These are phyloP conservation scores for Heliamphora pulchella DNA, from an alignment of 179 eudicot genomes.

Conservation along the genomic window DNA sequence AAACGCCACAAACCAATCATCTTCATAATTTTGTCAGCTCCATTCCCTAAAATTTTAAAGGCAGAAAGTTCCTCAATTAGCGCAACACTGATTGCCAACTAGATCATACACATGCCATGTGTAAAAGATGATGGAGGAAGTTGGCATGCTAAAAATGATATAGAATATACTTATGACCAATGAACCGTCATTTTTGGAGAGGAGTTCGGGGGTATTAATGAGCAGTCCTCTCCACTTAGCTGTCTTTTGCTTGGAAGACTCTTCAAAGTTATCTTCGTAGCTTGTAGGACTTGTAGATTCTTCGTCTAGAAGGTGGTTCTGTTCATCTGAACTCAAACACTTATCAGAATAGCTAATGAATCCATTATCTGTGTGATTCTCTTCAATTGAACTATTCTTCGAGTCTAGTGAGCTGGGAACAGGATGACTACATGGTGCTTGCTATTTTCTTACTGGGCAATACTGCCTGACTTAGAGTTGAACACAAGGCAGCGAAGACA, in stretches of 20 bases:
- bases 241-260: slow-evolving; percentile 31
- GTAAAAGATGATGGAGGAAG: neutral
- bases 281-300: slow-evolving; percentile 32
- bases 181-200: slow-evolving; percentile 68
- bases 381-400: slow-evolving; percentile 28
- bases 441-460: slow-evolving; percentile 54
- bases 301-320: slow-evolving; percentile 14
- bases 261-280: slow-evolving; percentile 23
- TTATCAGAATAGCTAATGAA: slow-evolving; percentile 23
- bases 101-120: neutral
- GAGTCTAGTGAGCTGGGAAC: slow-evolving; percentile 26
- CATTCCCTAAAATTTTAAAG: neutral
- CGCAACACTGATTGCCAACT: slow-evolving; percentile 3
- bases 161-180: slow-evolving; percentile 45
- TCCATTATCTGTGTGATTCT: slow-evolving; percentile 30
- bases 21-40: neutral
- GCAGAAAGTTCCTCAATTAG: neutral
- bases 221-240: slow-evolving; percentile 39
- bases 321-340: slow-evolving; percentile 23
- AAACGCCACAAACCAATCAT: neutral
- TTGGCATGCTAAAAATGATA: neutral
- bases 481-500: slow-evolving; percentile 71
- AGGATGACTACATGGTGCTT: slow-evolving; percentile 16
- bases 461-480: slow-evolving; percentile 59
- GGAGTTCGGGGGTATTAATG: slow-evolving; percentile 39